Percentiles rank a stretch among this genome's conserved stretches.
These are phyloP conservation scores for Alternaria atra DNA, from an alignment of 2,329 filamentous ascomycete genomes.

Conservation along the genomic window DNA sequence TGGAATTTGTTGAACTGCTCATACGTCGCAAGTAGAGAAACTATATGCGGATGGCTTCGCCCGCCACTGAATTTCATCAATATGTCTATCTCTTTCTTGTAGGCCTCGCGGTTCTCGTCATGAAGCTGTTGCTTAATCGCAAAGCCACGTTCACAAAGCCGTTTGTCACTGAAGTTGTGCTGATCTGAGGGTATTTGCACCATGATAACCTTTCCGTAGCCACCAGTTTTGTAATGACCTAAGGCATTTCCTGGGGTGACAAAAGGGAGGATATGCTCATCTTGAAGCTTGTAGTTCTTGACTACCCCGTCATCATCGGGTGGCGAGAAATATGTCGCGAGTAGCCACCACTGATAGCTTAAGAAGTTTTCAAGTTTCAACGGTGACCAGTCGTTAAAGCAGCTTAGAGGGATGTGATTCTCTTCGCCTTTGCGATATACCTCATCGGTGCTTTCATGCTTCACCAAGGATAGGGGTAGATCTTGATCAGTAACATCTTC, in stretches of 20 bases:
- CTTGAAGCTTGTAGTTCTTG: constrained; percentile 22
- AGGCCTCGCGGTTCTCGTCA: constrained; percentile 7
- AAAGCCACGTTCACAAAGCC: constrained; percentile 13
- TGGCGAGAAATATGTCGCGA: constrained; percentile 24
- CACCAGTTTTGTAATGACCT: constrained; percentile 10
- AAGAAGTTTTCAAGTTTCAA: constrained; percentile 15
- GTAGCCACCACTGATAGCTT: constrained; percentile 25
- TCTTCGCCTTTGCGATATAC: neutral
- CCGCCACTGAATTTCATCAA: constrained; percentile 25
- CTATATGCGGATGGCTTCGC: constrained; percentile 20
- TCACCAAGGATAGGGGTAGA: constrained; percentile 14
- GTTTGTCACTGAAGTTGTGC: constrained; percentile 18
- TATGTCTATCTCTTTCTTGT: constrained; percentile 16
- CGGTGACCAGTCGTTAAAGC: constrained; percentile 18
- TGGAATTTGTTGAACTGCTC: constrained; percentile 27
- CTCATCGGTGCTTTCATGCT: neutral
- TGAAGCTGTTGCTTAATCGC: constrained; percentile 26
- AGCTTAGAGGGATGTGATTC: neutral
- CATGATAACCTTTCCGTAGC: constrained; percentile 23
- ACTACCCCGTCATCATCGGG: constrained; percentile 6
- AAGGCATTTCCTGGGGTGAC: neutral
- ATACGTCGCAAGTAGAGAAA: constrained; percentile 28
- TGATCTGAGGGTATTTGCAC: constrained; percentile 25
- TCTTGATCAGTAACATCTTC: constrained; percentile 26
- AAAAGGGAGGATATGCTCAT: constrained; percentile 27